Percentiles rank a stretch among this genome's conserved stretches.
Conservation (phyloP, 2,329 filamentous ascomycete species). For the Exophiala bonariae region DNA sequence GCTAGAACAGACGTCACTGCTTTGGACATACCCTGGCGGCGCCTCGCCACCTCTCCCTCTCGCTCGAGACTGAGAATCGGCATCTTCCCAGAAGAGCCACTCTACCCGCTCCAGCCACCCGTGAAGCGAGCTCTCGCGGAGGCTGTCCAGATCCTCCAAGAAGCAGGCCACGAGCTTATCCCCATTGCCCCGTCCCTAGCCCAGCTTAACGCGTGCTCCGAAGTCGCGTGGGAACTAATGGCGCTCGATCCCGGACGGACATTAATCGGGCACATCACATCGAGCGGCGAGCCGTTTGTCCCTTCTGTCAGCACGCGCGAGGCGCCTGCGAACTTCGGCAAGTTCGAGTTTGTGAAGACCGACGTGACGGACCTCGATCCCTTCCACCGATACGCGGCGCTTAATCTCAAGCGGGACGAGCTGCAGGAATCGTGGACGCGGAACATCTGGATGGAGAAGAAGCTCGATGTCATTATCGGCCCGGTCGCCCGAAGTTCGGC, state of each 20-base stretch:
- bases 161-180: conserved; percentile 51
- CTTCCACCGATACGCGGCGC: conserved; percentile 42
- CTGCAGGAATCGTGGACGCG: conserved; percentile 38
- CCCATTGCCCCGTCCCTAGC: conserved; percentile 1
- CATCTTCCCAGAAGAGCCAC: conserved; percentile 46
- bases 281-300: conserved; percentile 25
- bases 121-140: conserved; percentile 46
- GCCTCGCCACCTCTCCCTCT: not conserved
- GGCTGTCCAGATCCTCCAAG: conserved; percentile 51
- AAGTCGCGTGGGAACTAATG: conserved; percentile 26
- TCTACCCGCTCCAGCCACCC: conserved; percentile 53
- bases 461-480: not conserved
- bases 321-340: no score
- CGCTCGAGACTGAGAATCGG: conserved; percentile 45
- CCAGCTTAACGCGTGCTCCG: conserved; percentile 10
- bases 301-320: conserved; percentile 5
- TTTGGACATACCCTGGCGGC: conserved; percentile 24
- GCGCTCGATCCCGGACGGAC: conserved; percentile 12
- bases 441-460: not conserved
- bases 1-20: conserved; percentile 24
- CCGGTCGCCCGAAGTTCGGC: conserved; percentile 1
- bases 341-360: no score
- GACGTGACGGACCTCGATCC: conserved; percentile 33
- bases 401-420: conserved; percentile 38
- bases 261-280: conserved; percentile 2